phyloP scores from a whole-genome alignment of 2,329 filamentous ascomycete species.

The Phaeomoniella chlamydospora region DNA sequence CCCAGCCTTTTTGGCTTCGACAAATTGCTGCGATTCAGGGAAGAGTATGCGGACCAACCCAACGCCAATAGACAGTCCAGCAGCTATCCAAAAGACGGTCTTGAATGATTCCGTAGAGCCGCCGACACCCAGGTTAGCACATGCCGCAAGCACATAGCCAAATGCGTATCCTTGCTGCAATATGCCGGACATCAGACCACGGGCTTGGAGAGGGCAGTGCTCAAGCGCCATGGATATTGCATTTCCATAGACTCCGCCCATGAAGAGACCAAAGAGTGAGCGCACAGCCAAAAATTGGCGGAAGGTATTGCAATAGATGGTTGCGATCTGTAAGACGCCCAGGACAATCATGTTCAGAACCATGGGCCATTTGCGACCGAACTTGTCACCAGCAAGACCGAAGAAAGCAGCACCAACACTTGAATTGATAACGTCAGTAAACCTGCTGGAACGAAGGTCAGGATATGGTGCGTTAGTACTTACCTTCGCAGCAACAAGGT shows the following conservation, averaged over 20 bases:
- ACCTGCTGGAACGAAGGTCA: too few species aligned
- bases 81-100: constrained; percentile 58
- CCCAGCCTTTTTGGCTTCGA: constrained; percentile 42
- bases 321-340: constrained; percentile 58
- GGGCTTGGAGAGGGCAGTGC: constrained; percentile 53
- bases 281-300: constrained; percentile 60
- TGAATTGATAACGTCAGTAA: too few species aligned
- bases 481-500: constrained; percentile 61
- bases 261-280: constrained; percentile 61
- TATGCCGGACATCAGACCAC: constrained; percentile 70
- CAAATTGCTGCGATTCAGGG: constrained; percentile 62
- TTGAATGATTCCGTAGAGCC: constrained; percentile 46
- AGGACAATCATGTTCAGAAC: constrained; percentile 64
- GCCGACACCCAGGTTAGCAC: constrained; percentile 59
- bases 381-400: constrained; percentile 64
- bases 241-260: constrained; percentile 71
- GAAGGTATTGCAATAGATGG: constrained; percentile 62
- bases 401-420: constrained; percentile 59
- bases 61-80: constrained; percentile 32
- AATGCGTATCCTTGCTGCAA: constrained; percentile 71
- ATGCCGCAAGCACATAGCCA: constrained; percentile 66
- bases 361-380: constrained; percentile 74
- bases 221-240: constrained; percentile 67
- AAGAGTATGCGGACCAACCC: constrained; percentile 53
- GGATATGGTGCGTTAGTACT: too few species aligned